phyloP scores from a whole-genome alignment of 1,139 yeast species.

The Torulaspora globosa region DNA sequence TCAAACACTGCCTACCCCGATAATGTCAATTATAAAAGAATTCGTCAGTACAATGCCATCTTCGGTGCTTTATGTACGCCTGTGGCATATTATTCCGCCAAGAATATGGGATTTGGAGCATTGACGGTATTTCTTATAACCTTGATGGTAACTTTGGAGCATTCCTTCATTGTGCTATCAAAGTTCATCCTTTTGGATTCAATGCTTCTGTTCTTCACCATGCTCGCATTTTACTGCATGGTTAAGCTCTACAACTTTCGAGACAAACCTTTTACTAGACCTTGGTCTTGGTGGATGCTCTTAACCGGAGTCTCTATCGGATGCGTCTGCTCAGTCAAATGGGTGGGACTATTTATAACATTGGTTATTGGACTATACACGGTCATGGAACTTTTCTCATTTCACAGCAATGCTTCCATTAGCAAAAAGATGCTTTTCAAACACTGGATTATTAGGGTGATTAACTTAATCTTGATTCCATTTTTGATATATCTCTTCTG shows the following conservation, averaged over 20 bases:
- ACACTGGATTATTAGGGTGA: slow-evolving; percentile 74
- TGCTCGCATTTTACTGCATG: slow-evolving; percentile 55
- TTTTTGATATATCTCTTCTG: slow-evolving; percentile 58
- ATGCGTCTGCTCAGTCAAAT: slow-evolving; percentile 87
- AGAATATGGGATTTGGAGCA: slow-evolving; percentile 44
- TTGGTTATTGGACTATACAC: slow-evolving; percentile 83
- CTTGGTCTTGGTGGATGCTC: slow-evolving; percentile 55
- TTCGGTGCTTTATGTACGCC: slow-evolving; percentile 65
- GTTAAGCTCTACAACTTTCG: slow-evolving; percentile 51
- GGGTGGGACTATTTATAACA: slow-evolving; percentile 93
- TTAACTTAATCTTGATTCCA: slow-evolving; percentile 71
- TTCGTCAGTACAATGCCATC: slow-evolving; percentile 63
- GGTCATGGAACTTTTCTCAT: slow-evolving; percentile 64
- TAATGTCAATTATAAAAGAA: slow-evolving; percentile 49
- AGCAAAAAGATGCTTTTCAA: slow-evolving; percentile 43
- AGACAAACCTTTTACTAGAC: slow-evolving; percentile 41
- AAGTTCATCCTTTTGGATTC: slow-evolving; percentile 73
- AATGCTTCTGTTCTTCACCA: slow-evolving; percentile 66
- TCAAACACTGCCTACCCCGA: slow-evolving; percentile 57
- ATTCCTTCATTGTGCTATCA: slow-evolving; percentile 59
- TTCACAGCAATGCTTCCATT: slow-evolving; percentile 46
- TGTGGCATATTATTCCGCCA: slow-evolving; percentile 57
- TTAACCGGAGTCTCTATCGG: slow-evolving; percentile 82
- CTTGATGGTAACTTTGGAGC: slow-evolving; percentile 61
- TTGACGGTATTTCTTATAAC: slow-evolving; percentile 52